A percentile compares a stretch with the other conserved stretches of the same genome.
Conservation (phyloP, 805 yeast species). For the Pichia gijzeniarum region DNA sequence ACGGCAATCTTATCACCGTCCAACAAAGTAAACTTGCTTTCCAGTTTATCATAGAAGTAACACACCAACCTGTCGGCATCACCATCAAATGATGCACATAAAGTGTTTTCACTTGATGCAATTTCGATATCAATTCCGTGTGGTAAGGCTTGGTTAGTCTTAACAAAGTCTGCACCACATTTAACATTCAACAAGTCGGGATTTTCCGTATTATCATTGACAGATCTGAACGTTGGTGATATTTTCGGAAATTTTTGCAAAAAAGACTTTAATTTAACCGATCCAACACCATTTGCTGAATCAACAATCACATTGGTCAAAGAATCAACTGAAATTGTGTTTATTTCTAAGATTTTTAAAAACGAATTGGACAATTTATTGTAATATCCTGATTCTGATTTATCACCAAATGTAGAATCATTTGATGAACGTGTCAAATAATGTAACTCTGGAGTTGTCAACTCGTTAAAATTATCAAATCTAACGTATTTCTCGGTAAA, state of each 20-base stretch:
- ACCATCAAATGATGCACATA: conserved; percentile 89
- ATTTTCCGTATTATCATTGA: conserved; percentile 47
- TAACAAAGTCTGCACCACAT: conserved; percentile 96
- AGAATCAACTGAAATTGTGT: conserved; percentile 15
- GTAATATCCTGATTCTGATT: conserved; percentile 66
- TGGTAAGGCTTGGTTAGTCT: conserved; percentile 80
- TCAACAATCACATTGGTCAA: conserved; percentile 55
- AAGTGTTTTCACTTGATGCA: conserved; percentile 30
- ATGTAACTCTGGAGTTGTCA: conserved; percentile 94
- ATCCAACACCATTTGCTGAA: conserved; percentile 97
- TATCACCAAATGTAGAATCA: conserved; percentile 54
- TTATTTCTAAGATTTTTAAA: conserved; percentile 34
- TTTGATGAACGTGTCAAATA: conserved; percentile 72
- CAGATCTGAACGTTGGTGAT: conserved; percentile 35
- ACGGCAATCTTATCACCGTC: conserved; percentile 96
- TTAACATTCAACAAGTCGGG: conserved; percentile 62
- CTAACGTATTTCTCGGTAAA: conserved; percentile 38
- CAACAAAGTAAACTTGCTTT: conserved; percentile 44
- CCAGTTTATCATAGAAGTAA: conserved; percentile 43
- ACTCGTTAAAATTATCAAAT: conserved; percentile 52
- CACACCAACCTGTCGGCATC: conserved; percentile 95
- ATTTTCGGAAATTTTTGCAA: conserved; percentile 25
- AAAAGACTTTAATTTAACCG: conserved; percentile 47
- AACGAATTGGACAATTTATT: conserved; percentile 52
- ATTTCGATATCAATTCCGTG: conserved; percentile 34